Conservation (phyloP, 495 filamentous ascomycete genomes). For the Sphaerosporella brunnea region DNA sequence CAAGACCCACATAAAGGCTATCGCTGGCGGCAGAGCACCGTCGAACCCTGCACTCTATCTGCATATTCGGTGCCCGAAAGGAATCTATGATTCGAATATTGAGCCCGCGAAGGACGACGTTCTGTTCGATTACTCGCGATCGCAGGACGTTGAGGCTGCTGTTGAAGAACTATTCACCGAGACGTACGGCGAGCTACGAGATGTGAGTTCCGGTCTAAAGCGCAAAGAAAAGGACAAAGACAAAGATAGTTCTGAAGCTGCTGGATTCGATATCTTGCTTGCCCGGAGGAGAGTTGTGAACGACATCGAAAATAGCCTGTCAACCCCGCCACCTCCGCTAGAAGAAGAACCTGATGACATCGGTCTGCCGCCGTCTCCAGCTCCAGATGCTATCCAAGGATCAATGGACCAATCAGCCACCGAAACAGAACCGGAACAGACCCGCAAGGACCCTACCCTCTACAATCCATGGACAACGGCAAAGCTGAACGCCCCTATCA, state of each 20-base stretch:
- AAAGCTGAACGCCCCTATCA: slow-evolving; percentile 35
- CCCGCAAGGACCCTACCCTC: slow-evolving; percentile 19
- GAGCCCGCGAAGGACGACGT: slow-evolving; percentile 86
- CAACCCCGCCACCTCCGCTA: background rate
- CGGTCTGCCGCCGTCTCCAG: background rate
- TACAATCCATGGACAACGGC: slow-evolving; percentile 46
- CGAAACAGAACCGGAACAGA: slow-evolving; percentile 8
- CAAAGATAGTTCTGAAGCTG: background rate
- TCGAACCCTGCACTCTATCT: slow-evolving; percentile 57
- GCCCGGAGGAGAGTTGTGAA: slow-evolving; percentile 15
- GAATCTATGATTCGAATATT: slow-evolving; percentile 70
- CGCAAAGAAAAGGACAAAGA: slow-evolving; percentile 5
- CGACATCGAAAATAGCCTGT: background rate
- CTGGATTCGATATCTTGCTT: slow-evolving; percentile 25
- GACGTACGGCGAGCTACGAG: slow-evolving; percentile 35
- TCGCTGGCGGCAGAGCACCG: slow-evolving; percentile 8
- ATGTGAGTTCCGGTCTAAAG: background rate
- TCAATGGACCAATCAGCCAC: background rate
- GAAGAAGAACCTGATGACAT: background rate
- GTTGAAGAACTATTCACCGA: slow-evolving; percentile 39
- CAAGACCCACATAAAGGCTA: slow-evolving; percentile 38
- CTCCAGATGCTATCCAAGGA: background rate
- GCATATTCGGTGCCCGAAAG: slow-evolving; percentile 49
- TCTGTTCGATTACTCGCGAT: slow-evolving; percentile 46
- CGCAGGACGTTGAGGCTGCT: slow-evolving; percentile 30